Conservation (phyloP, 208 protist genomes). For the Porcisia deanei region DNA sequence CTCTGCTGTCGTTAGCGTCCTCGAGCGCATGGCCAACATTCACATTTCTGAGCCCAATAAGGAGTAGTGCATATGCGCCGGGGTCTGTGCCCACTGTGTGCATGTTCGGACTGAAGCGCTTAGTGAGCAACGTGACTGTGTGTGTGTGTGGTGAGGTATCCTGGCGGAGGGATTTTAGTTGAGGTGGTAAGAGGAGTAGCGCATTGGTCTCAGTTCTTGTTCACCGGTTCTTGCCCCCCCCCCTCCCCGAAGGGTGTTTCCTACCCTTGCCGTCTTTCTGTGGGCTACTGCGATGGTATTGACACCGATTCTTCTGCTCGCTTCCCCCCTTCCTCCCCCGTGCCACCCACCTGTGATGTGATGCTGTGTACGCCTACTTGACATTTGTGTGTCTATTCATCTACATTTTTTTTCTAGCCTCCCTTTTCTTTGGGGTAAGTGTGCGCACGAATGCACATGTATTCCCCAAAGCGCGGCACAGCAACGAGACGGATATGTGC, state of each 20-base stretch:
- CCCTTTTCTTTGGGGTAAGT: background rate
- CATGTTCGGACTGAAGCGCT: background rate
- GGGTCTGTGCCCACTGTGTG: background rate
- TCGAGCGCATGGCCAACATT: constrained; percentile 89
- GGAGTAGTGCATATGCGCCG: background rate
- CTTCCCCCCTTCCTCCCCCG: background rate
- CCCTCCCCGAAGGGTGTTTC: background rate
- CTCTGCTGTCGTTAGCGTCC: constrained; percentile 91
- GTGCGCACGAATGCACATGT: too few relatives aligned
- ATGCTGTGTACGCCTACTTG: background rate
- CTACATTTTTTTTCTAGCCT: background rate
- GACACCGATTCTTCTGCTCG: background rate
- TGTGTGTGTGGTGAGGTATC: background rate
- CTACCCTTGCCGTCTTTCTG: background rate
- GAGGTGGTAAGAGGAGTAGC: background rate
- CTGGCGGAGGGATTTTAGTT: background rate
- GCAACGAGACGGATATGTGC: too few relatives aligned
- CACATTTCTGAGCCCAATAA: constrained; percentile 82
- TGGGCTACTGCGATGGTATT: background rate
- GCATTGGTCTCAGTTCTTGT: background rate
- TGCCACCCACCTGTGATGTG: background rate
- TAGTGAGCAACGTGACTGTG: background rate
- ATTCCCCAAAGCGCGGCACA: too few relatives aligned
- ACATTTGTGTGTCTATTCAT: background rate
- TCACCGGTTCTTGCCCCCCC: background rate